Evolutionary conservation across 768 basidiomycete species (phyloP), one percentile per base, ranked within the genome.

Genomic region (Suillus subalutaceus): DNA sequence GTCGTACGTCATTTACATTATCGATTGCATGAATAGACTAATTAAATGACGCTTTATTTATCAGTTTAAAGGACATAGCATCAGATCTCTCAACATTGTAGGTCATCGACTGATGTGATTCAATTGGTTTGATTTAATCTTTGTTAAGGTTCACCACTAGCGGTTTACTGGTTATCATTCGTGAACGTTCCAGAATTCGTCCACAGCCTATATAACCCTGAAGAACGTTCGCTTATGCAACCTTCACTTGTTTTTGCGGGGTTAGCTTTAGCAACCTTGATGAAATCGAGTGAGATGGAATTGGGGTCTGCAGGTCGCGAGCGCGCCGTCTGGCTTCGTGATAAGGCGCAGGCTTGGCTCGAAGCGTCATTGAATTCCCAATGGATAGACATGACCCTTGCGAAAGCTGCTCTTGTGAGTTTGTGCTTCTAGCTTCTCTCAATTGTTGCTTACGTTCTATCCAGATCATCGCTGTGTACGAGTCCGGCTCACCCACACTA

Each of bases 381-480:
- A 18, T 84, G 84, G 83, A 75, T 90, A 41, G 90, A 92, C 68
- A 79, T 85, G 26, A 83, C 83, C 18, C 81, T 92, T 9, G 92
- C 90, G 1, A 89, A 92, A 71, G 91, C 91, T 10, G 91, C 91
- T 7, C 77, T 90, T 68, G 90, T 91, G 0, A 37, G 60, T 67
- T 84, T 77, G 6, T 52, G 26, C 48, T 7, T 59, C 62, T 40
- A 30, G 8, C 43, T 9, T 15, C 8, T 30, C 40, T 23, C 37
- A 55, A 12, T 41, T 26, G 23, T 41, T 67, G 66, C 70, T 74
- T 50, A 78, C 48, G 56, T 44, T 15, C 16, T 18, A n/a, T 5
- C 41, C 67, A 91, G 91, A 86, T 94, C 59, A 82, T 93, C 10
- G 89, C 92, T 6, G 79, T 94, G 3, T 94, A 91, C 70, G 92